Evolutionary conservation across 148 eudicot genomes (phyloP).

Genomic region (Chenopodium suecicum): DNA sequence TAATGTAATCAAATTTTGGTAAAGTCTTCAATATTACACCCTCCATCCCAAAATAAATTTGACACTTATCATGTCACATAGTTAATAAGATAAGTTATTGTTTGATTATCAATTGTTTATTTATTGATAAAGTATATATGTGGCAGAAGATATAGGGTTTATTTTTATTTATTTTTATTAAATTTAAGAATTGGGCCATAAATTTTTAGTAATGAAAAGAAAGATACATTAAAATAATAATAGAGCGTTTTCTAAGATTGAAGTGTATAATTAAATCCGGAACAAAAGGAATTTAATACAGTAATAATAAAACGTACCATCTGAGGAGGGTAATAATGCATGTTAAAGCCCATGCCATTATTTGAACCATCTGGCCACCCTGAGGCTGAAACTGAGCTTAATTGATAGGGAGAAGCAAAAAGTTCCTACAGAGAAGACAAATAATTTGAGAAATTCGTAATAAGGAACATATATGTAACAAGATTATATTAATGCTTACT

Average conservation of each 20-base stretch:
- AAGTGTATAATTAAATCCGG: no score
- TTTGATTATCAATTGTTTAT: no score
- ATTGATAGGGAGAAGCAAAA: slow-evolving; percentile 45
- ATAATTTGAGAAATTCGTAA: not conserved
- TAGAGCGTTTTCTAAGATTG: no score
- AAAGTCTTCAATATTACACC: not conserved
- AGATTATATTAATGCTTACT: slow-evolving; percentile 31
- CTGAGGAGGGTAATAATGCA: slow-evolving; percentile 47
- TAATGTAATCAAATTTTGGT: not conserved
- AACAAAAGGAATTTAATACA: no score
- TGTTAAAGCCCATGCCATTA: slow-evolving; percentile 50
- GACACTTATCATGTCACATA: not conserved
- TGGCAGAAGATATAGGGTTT: no score
- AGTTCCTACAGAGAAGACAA: slow-evolving; percentile 47
- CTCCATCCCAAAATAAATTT: not conserved
- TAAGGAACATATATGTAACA: slow-evolving; percentile 8
- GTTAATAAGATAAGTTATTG: no score
- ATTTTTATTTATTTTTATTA: no score
- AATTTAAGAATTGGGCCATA: no score
- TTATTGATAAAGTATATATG: no score
- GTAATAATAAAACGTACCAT: slow-evolving; percentile 36
- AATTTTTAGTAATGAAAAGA: no score
- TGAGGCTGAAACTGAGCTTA: slow-evolving; percentile 35
- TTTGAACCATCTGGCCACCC: slow-evolving; percentile 50
- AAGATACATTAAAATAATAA: no score